phyloP scores from a whole-genome alignment of 2,329 filamentous ascomycete species.

The Hymenoscyphus albidus region DNA sequence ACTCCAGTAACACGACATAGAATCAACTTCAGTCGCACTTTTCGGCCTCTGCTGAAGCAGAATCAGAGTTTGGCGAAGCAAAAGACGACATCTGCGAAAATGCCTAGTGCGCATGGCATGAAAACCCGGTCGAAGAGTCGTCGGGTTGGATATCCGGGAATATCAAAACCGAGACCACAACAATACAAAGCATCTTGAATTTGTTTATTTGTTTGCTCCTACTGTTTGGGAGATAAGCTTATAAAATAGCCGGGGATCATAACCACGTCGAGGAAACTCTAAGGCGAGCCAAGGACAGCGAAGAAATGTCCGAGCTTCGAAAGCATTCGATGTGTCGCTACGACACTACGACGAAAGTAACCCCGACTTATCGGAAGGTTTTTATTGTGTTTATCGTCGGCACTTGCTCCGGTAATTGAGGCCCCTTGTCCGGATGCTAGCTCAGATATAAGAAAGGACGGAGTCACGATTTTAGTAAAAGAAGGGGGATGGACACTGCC shows the following conservation, averaged over 20 bases:
- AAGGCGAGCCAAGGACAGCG: not conserved
- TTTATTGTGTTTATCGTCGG: too few species aligned
- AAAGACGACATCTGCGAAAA: not conserved
- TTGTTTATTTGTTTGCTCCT: not conserved
- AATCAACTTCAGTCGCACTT: not conserved
- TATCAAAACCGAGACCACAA: slow-evolving; percentile 7
- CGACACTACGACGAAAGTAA: not conserved
- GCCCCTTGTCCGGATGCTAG: too few species aligned
- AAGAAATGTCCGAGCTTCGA: not conserved
- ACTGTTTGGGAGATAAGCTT: not conserved
- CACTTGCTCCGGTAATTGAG: too few species aligned
- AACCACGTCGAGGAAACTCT: not conserved
- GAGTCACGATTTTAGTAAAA: too few species aligned
- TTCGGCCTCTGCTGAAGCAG: not conserved
- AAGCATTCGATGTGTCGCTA: not conserved
- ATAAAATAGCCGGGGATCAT: not conserved
- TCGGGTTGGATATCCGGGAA: slow-evolving; percentile 1
- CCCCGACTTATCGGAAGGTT: not conserved
- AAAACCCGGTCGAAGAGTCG: slow-evolving; percentile 14
- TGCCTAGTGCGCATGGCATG: slow-evolving; percentile 11
- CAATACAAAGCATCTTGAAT: slow-evolving; percentile 7
- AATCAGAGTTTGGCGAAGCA: not conserved
- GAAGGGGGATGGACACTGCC: too few species aligned
- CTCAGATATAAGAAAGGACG: too few species aligned
- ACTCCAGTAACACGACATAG: slow-evolving; percentile 8